Percentiles rank a stretch among this genome's conserved stretches.
Evolutionary conservation across 2,329 filamentous ascomycete species (phyloP).

Genomic region (Alternaria hordeiaustralica): DNA sequence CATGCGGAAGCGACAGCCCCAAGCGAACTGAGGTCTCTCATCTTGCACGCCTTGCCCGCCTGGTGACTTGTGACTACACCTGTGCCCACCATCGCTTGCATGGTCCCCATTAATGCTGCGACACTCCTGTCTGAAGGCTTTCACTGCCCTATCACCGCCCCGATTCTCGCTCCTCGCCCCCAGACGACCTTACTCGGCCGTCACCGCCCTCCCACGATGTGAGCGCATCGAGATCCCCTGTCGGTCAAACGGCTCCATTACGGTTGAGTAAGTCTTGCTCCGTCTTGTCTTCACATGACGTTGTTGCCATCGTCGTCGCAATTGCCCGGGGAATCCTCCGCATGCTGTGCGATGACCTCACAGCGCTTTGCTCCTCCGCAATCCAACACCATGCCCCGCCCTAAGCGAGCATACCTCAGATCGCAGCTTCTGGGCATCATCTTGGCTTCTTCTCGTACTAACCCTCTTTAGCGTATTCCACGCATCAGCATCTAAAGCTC

Average conservation of each 20-base stretch:
- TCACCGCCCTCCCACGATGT: slow-evolving; percentile 23
- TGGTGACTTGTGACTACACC: not conserved
- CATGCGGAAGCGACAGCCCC: not conserved
- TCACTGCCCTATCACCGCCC: slow-evolving; percentile 11
- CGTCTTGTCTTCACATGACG: slow-evolving; percentile 6
- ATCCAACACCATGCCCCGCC: slow-evolving; percentile 1
- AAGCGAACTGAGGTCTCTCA: not conserved
- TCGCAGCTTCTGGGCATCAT: not conserved
- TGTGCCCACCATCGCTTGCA: slow-evolving; percentile 6
- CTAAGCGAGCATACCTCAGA: not conserved
- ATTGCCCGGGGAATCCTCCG: not conserved
- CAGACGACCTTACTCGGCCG: slow-evolving; percentile 29
- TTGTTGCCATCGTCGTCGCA: not conserved
- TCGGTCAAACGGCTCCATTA: slow-evolving; percentile 53
- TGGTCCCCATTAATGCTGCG: slow-evolving; percentile 24
- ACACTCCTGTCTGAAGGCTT: slow-evolving; percentile 11
- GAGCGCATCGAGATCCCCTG: slow-evolving; percentile 47
- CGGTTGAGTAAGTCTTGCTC: slow-evolving; percentile 47
- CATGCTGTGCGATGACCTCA: slow-evolving; percentile 13
- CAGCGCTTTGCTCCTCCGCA: not conserved
- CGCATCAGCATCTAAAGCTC: slow-evolving; percentile 34
- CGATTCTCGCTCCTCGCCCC: not conserved
- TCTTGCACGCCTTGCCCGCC: not conserved
- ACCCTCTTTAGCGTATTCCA: slow-evolving; percentile 43
- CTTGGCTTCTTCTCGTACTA: not conserved